phyloP scores from a whole-genome alignment of 352 stramenopile genomes.

The Phytophthora idaei region DNA sequence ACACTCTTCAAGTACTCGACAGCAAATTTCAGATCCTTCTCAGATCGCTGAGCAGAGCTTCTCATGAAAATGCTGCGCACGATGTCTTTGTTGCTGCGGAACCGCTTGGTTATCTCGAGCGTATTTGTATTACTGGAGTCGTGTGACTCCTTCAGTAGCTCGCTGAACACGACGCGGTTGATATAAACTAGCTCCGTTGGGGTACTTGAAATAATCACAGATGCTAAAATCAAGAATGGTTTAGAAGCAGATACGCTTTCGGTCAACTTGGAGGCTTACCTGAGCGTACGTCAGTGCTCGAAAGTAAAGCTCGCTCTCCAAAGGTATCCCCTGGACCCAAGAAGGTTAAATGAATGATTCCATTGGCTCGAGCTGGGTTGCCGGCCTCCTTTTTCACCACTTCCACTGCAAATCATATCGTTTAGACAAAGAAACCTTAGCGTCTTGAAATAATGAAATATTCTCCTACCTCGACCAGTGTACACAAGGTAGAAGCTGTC shows the following conservation, averaged over 20 bases:
- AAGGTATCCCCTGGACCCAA: conserved; percentile 74
- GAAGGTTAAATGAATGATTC: conserved; percentile 45
- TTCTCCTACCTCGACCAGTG: conserved; percentile 59
- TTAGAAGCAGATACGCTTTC: neutral
- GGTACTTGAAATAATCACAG: conserved; percentile 56
- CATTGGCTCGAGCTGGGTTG: conserved; percentile 21
- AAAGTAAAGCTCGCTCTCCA: conserved; percentile 74
- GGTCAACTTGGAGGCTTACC: conserved; percentile 35
- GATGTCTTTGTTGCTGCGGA: conserved; percentile 88
- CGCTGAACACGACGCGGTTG: conserved; percentile 68
- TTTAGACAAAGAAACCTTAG: neutral
- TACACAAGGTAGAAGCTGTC: conserved; percentile 86
- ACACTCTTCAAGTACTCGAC: conserved; percentile 88
- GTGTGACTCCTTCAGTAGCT: conserved; percentile 69
- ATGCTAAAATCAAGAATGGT: conserved; percentile 39
- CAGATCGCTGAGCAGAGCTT: conserved; percentile 62
- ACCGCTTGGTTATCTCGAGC: conserved; percentile 77
- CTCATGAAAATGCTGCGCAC: conserved; percentile 87
- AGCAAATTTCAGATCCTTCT: conserved; percentile 87
- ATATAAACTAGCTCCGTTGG: conserved; percentile 72
- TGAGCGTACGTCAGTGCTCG: conserved; percentile 59
- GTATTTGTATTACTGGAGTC: conserved; percentile 43
- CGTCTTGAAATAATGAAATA: neutral
- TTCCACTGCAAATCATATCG: conserved; percentile 45
- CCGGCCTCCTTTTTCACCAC: conserved; percentile 47